Conservation (phyloP, 1,284 basidiomycete genomes). For the Hypsizygus ulmarius region DNA sequence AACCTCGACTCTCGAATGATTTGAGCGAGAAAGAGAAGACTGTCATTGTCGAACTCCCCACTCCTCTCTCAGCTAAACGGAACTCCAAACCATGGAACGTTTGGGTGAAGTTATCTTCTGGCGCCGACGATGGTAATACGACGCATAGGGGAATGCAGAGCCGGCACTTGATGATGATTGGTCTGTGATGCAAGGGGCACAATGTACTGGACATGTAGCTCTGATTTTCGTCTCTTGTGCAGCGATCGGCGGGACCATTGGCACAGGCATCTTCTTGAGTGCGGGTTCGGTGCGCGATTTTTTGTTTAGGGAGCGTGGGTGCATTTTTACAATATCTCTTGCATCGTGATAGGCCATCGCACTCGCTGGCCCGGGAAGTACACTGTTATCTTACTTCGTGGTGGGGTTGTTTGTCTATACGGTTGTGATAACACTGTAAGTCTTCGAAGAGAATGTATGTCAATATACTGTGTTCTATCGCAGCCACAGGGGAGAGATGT, state of each 20-base stretch:
- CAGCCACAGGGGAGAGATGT: conserved; percentile 32
- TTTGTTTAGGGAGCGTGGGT: not conserved
- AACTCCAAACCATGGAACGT: not conserved
- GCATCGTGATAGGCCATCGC: conserved; percentile 24
- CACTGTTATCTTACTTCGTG: conserved; percentile 47
- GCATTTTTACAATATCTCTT: not conserved
- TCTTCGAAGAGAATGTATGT: not conserved
- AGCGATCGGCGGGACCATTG: conserved; percentile 32
- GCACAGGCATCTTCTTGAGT: conserved; percentile 31
- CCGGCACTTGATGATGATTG: conserved; percentile 33
- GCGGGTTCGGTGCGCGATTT: conserved; percentile 26
- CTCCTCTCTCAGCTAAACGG: not conserved
- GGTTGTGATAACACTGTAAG: conserved; percentile 51
- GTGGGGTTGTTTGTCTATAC: conserved; percentile 52
- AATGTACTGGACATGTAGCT: not conserved
- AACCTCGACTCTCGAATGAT: no score
- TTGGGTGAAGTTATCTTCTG: conserved; percentile 7
- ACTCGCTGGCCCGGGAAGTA: conserved; percentile 47
- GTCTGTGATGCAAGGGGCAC: conserved; percentile 13
- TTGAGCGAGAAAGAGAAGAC: not conserved
- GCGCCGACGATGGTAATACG: conserved; percentile 9
- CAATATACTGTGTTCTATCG: not conserved
- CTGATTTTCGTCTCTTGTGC: not conserved
- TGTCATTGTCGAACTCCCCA: not conserved
- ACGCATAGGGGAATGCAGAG: conserved; percentile 30